A percentile compares a stretch with the other conserved stretches of the same genome.
Conservation (phyloP, 805 yeast species). For the Starmerella vaccinii region DNA sequence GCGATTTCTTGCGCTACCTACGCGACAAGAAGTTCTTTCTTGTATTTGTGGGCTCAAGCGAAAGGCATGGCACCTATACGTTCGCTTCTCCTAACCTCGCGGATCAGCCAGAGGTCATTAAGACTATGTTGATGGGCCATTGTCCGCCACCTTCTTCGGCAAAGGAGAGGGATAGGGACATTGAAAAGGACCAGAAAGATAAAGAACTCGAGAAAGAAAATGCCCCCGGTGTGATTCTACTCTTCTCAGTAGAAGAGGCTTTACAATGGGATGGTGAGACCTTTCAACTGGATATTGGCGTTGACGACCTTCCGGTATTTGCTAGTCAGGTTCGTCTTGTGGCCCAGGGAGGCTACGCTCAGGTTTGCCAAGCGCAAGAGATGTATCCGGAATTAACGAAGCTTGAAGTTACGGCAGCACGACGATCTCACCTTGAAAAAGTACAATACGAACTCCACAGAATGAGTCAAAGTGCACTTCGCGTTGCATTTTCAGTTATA, state of each 20-base stretch:
- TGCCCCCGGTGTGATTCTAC: conserved; percentile 50
- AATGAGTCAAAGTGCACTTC: conserved; percentile 56
- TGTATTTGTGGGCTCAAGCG: conserved; percentile 61
- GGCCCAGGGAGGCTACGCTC: conserved; percentile 60
- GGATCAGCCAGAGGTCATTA: conserved; percentile 31
- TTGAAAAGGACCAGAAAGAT: background rate
- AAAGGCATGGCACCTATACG: conserved; percentile 42
- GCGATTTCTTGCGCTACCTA: conserved; percentile 46
- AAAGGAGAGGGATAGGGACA: conserved; percentile 7
- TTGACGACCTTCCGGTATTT: conserved; percentile 36
- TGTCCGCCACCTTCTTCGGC: conserved; percentile 26
- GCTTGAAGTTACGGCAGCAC: conserved; percentile 15
- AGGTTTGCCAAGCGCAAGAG: conserved; percentile 30
- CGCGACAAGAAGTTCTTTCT: conserved; percentile 62
- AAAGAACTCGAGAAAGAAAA: background rate
- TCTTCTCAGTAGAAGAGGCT: conserved; percentile 71
- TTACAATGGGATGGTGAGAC: conserved; percentile 84
- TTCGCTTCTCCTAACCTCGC: conserved; percentile 58
- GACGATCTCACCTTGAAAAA: conserved; percentile 55
- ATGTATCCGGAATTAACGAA: conserved; percentile 13
- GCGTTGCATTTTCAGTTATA: conserved; percentile 54
- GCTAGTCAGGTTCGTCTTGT: conserved; percentile 57
- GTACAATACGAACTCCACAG: conserved; percentile 65
- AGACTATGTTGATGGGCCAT: conserved; percentile 28
- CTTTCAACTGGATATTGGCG: conserved; percentile 39